Evolutionary conservation across 2,329 filamentous ascomycete species (phyloP), one percentile per base, ranked within the genome.

Genomic region (Zymoseptoria passerinii): DNA sequence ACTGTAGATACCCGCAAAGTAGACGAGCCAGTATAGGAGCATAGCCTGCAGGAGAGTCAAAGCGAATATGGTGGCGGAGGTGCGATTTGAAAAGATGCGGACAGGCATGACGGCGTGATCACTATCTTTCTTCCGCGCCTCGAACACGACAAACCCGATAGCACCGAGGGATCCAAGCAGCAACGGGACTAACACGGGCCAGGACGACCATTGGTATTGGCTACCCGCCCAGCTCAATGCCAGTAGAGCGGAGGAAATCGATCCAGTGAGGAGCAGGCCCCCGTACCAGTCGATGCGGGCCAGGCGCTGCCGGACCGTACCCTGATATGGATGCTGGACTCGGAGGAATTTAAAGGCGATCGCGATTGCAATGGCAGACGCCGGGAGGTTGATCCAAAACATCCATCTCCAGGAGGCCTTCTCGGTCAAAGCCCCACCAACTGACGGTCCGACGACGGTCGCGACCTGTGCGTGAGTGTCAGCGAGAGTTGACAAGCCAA

Each of bases 21-120:
- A 95, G 2, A 95, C 78, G 0, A 89, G 89, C 6, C 92, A 78
- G 74, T 87, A 92, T 91, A 92, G 62, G 81, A 83, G 40, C 82
- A 86, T 81, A 50, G 85, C 85, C 70, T 94, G 89, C 62, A 82
- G 80, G 73, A 89, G 88, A 65, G 83, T 85, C 52, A 87, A 77
- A 3, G 75, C 72, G n/a, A 90, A 82, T 5, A 83, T 77, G 9
- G 86, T 83, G 28, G 87, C 68, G 69, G 88, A 90, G 28, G 83
- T 86, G 40, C 78, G 75, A 53, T 81, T 78, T 40, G 76, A 77
- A 75, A 94, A 92, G 16, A 95, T 76, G 0, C 81, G 78, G 4
- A 87, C 72, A 0, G 89, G 90, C 70, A 92, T 89, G 56, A 95
- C 77, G 1, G 90, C 90, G 63, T 88, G 89, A 65, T 67, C 83